Evolutionary conservation across 106 monocot genomes (phyloP), one percentile per base, ranked within the genome.

Genomic region (Dioscorea dumetorum): DNA sequence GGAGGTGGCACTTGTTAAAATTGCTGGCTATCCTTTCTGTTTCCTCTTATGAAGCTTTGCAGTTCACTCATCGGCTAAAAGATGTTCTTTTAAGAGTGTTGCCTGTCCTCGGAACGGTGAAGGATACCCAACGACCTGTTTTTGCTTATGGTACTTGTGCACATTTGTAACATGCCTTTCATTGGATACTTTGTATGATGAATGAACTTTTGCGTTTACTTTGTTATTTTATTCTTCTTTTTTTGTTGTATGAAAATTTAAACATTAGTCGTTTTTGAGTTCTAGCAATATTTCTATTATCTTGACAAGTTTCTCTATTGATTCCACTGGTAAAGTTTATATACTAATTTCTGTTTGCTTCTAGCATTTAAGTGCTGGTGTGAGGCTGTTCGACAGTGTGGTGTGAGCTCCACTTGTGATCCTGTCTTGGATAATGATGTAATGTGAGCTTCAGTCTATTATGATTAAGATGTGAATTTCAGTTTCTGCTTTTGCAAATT

Each of bases 361-460:
- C 1, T 72, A 99, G 97, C 97, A 64, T 85, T 99, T 54, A 89
- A 84, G 62, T 90, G 97, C 71, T 99, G 97, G 92, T 90, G 82
- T 77, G 84, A 99, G 67, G 97, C 97, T 72, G 78, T 84, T 63
- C 79, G 76, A 72, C 97, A 88, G 51, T 87, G 75, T 71, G 62
- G 80, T 67, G 81, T 77, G 13, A 87, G 92, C 70, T 71, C 69
- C 33, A 80, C 86, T 77, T 87, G 77, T 56, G 76, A 84, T 64
- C 82, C 51, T 31, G 51, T 74, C 76, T 81, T 84, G 62, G 95
- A 97, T 75, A 79, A 76, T 74, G 95, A 91, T 77, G 82, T 97
- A 32, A 89, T 84, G 95, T 97, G 78, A 86, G 93, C 35, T 79
- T 21, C 32, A 33, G 64, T 70, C 23, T 24, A 62, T 16, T 32